phyloP scores from a whole-genome alignment of 176 grass and related monocot species.

The Cenchrus purpureus region DNA sequence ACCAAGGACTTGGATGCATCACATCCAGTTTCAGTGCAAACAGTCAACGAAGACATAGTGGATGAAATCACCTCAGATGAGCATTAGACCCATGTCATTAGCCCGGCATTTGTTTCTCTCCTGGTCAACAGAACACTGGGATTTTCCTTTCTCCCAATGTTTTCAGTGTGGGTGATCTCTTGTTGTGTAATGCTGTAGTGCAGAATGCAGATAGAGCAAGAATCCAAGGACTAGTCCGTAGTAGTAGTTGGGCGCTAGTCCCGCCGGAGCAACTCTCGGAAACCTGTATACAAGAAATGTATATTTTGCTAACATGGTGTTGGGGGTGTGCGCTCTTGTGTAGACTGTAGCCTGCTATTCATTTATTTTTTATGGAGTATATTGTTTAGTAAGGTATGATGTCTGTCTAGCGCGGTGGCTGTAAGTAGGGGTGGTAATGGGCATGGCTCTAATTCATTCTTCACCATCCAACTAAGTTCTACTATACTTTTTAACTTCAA shows the following conservation, averaged over 20 bases:
- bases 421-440: not conserved
- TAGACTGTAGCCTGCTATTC: slow-evolving; percentile 47
- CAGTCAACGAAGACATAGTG: slow-evolving; percentile 34
- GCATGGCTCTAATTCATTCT: too few relatives aligned
- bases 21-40: slow-evolving; percentile 18
- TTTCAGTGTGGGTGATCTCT: slow-evolving; percentile 37
- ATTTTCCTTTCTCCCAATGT: slow-evolving; percentile 55
- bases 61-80: slow-evolving; percentile 50
- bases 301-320: slow-evolving; percentile 53
- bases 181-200: slow-evolving; percentile 57
- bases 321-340: not conserved
- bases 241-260: slow-evolving; percentile 44
- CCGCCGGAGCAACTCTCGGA: slow-evolving; percentile 39
- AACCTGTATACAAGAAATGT: slow-evolving; percentile 65
- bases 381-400: slow-evolving; percentile 32
- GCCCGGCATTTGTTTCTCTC: slow-evolving; percentile 22
- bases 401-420: not conserved
- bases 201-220: slow-evolving; percentile 48
- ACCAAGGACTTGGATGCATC: slow-evolving; percentile 33
- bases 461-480: too few relatives aligned
- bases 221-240: slow-evolving; percentile 39
- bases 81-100: slow-evolving; percentile 33
- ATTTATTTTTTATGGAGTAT: slow-evolving; percentile 52
- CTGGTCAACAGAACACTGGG: slow-evolving; percentile 31
- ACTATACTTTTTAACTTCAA: too few relatives aligned